Evolutionary conservation across 345 rosid genomes (phyloP).

Genomic region (Geranium brycei): DNA sequence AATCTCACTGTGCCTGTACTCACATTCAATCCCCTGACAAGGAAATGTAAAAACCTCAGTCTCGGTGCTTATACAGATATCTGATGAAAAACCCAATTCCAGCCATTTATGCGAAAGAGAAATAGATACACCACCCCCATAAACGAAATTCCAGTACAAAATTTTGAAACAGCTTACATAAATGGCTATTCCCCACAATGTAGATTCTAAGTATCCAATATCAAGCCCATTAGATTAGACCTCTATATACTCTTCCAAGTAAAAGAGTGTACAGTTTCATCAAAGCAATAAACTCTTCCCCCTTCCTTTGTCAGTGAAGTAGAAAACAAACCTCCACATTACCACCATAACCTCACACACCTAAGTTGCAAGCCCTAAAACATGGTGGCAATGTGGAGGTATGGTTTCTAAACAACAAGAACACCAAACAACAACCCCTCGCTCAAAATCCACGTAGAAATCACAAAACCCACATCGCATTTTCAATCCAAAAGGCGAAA

Average conservation of each 20-base stretch:
- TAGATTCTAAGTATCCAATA: not conserved
- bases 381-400: too few relatives aligned
- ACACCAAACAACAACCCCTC: not conserved
- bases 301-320: not conserved
- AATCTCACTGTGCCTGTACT: conserved; percentile 47
- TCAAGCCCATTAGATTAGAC: not conserved
- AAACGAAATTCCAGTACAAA: not conserved
- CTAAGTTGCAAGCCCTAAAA: not conserved
- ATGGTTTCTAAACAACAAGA: not conserved
- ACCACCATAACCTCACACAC: not conserved
- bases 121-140: too few relatives aligned
- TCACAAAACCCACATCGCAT: too few relatives aligned
- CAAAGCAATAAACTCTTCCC: not conserved
- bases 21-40: conserved; percentile 47
- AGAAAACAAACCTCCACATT: not conserved
- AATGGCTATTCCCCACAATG: not conserved
- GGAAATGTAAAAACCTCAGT: not conserved
- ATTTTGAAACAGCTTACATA: not conserved
- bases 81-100: not conserved
- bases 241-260: not conserved
- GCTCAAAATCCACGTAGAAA: too few relatives aligned
- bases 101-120: not conserved
- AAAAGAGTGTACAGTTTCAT: not conserved
- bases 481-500: not conserved
- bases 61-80: not conserved